Base-by-base conservation (phyloP, 2,329 filamentous ascomycete genomes). In the Cordyceps tenuipes region DNA sequence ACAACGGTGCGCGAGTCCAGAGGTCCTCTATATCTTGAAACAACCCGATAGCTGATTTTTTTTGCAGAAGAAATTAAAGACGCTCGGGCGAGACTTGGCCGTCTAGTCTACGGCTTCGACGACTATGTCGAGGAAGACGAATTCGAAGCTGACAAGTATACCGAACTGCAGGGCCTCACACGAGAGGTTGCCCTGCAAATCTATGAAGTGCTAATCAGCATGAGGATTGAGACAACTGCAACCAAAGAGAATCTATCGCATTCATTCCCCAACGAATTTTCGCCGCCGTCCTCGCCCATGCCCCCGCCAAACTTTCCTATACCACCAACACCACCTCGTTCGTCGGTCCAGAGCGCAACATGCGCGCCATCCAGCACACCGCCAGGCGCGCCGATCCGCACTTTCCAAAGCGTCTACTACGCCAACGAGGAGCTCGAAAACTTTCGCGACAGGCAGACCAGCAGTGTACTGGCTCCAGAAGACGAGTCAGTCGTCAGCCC, bases 31-130 rank as follows among this genome's bases (percentile, higher is more conserved):
- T 17, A 47, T 19, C 19, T 6, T 21, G 15, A n/a, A 15, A 5
- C 23, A 21, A 44, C 1, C 5, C 3, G n/a, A 47, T 21, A 7
- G 19, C 47, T 31, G 17, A 57, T 62, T 15, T 62, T 41, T 19
- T 21, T 13, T 43, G 10, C 63, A 82, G 81, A 79, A 59, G 78
- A 78, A 39, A 80, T 84, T 57, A 75, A 78, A 57, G 69, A 74
- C 49, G 77, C 75, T 61, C 74, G 80, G 50, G 71, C 73, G 19
- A 73, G 78, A 59, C 71, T 84, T 46, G 78, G 75, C 61, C 75
- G 79, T 51, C 65, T 82, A 26, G 69, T 83, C 7, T 84, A 80
- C 76, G 81, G 80, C 56, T 83, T 84, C 64, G 82, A 84, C 59
- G 81, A 84, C 57, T 82, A 73, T 63, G 69, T 79, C 62, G 77